phyloP scores from a whole-genome alignment of 2,329 filamentous ascomycete genomes.

The Xylariales sp. region DNA sequence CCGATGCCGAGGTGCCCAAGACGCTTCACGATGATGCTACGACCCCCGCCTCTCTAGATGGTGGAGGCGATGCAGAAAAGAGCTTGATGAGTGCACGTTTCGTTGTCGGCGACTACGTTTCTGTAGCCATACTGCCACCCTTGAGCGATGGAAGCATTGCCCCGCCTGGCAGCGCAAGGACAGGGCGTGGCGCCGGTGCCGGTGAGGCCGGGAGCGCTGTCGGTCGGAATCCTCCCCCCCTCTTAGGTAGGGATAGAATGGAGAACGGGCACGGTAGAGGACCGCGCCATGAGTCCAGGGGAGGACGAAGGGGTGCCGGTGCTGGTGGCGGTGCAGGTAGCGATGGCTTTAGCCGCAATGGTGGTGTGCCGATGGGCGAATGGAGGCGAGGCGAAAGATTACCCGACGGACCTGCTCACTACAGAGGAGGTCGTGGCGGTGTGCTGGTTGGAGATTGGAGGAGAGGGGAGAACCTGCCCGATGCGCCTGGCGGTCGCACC shows the following conservation, averaged over 20 bases:
- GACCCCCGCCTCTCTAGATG: slow-evolving; percentile 3
- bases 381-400: slow-evolving; percentile 6
- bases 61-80: slow-evolving; percentile 46
- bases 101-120: slow-evolving; percentile 84
- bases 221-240: slow-evolving; percentile 14
- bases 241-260: background rate
- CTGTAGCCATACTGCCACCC: slow-evolving; percentile 75
- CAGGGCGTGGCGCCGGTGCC: slow-evolving; percentile 34
- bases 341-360: slow-evolving; percentile 2
- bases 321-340: no score
- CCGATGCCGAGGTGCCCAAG: slow-evolving; percentile 26
- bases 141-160: slow-evolving; percentile 70
- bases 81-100: slow-evolving; percentile 75
- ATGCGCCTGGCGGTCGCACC: background rate
- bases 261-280: slow-evolving; percentile 1
- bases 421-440: background rate
- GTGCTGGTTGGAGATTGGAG: slow-evolving; percentile 4
- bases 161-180: slow-evolving; percentile 48
- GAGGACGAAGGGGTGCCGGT: no score
- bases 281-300: background rate
- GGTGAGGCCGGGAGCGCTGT: slow-evolving; percentile 27
- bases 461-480: background rate
- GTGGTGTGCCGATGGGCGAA: slow-evolving; percentile 4
- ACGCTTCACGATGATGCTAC: background rate
- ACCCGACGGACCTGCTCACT: background rate